Evolutionary conservation across 805 yeast species (phyloP).

Genomic region (Vanderwaltozyma yarrowii): DNA sequence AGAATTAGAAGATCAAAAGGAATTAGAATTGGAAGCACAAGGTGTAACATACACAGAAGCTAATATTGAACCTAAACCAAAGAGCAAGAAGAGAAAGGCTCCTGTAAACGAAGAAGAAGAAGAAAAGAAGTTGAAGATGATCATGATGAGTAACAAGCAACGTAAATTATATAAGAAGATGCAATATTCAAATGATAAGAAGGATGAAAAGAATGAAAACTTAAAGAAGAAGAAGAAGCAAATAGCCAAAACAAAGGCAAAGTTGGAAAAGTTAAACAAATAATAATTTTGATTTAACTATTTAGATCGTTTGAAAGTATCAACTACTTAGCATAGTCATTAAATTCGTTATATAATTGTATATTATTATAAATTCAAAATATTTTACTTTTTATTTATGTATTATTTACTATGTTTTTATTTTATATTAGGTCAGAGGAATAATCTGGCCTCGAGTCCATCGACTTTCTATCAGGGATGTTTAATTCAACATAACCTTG

Average conservation of each 20-base stretch:
- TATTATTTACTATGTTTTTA: not conserved
- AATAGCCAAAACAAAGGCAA: constrained; percentile 52
- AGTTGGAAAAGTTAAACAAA: constrained; percentile 28
- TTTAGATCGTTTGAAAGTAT: too few species aligned
- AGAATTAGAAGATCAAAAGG: constrained; percentile 58
- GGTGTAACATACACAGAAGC: constrained; percentile 71
- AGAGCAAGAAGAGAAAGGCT: constrained; percentile 31
- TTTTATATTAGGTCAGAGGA: constrained; percentile 6
- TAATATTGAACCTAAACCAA: constrained; percentile 30
- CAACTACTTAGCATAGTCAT: not conserved
- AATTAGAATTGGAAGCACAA: constrained; percentile 81
- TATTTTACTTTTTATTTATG: not conserved
- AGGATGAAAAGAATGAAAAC: constrained; percentile 63
- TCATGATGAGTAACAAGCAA: constrained; percentile 97
- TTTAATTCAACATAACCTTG: constrained; percentile 56
- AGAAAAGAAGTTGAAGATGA: constrained; percentile 86
- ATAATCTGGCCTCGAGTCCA: constrained; percentile 60
- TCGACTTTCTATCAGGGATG: constrained; percentile 66
- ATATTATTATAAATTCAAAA: constrained; percentile 1
- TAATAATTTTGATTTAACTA: constrained; percentile 6
- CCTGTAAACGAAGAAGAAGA: constrained; percentile 42
- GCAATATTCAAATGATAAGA: constrained; percentile 83
- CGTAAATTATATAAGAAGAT: constrained; percentile 88
- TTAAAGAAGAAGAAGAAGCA: constrained; percentile 60
- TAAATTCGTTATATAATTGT: not conserved